These are phyloP conservation scores for Ensete glaucum DNA, from an alignment of 176 grass and related monocot species.

Conservation along the genomic window DNA sequence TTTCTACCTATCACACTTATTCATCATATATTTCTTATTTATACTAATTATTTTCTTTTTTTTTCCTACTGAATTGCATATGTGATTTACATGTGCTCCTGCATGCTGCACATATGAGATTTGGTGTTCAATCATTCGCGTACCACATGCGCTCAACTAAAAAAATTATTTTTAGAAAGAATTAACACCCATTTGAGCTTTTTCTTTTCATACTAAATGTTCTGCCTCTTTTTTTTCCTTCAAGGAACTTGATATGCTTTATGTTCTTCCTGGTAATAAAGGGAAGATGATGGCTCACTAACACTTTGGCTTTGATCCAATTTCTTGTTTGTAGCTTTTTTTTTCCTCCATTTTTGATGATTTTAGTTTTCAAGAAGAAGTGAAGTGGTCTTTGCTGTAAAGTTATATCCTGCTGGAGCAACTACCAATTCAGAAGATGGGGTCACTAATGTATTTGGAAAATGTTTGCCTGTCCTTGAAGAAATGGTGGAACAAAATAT, in stretches of 20 bases:
- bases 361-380: constrained; percentile 48
- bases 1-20: too few relatives aligned
- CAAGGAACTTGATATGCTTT: too few relatives aligned
- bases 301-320: background rate
- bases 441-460: constrained; percentile 70
- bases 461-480: constrained; percentile 77
- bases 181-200: too few relatives aligned
- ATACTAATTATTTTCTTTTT: too few relatives aligned
- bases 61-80: too few relatives aligned
- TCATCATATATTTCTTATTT: too few relatives aligned
- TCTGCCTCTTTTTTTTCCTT: background rate
- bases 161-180: too few relatives aligned
- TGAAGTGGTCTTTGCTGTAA: constrained; percentile 61
- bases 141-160: too few relatives aligned
- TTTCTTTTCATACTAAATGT: background rate
- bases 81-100: too few relatives aligned
- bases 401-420: constrained; percentile 86
- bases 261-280: background rate
- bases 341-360: constrained; percentile 2
- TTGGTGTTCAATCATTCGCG: too few relatives aligned
- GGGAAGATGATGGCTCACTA: background rate
- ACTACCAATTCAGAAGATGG: constrained; percentile 95
- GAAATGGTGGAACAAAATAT: constrained; percentile 69
- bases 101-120: too few relatives aligned
- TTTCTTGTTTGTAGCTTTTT: background rate